These are phyloP conservation scores for Tetrapisispora taiwanensis DNA, from an alignment of 805 yeast species.

Conservation along the genomic window DNA sequence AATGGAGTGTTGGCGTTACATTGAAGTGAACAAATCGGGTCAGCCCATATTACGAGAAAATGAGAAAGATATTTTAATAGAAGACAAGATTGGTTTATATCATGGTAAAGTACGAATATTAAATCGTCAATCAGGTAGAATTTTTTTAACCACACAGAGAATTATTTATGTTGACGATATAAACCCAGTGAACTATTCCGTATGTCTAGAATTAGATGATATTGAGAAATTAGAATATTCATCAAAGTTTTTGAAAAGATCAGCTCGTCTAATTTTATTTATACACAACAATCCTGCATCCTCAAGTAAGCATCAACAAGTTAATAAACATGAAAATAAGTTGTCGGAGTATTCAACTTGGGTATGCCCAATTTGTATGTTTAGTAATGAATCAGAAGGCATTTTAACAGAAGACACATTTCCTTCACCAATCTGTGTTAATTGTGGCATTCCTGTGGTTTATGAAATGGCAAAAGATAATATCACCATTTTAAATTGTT, in stretches of 20 bases:
- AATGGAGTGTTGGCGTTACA: slow-evolving; percentile 30
- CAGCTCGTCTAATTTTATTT: slow-evolving; percentile 59
- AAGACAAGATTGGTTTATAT: slow-evolving; percentile 59
- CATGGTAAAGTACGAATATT: slow-evolving; percentile 60
- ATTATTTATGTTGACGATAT: slow-evolving; percentile 60
- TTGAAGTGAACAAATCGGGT: slow-evolving; percentile 31
- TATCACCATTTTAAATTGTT: slow-evolving; percentile 9
- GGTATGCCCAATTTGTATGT: slow-evolving; percentile 78
- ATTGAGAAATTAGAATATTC: slow-evolving; percentile 34
- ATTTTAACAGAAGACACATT: slow-evolving; percentile 7
- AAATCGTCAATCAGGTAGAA: slow-evolving; percentile 61
- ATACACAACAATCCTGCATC: slow-evolving; percentile 15
- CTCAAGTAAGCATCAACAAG: not conserved
- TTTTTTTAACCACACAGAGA: slow-evolving; percentile 66
- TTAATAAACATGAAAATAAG: too few relatives aligned
- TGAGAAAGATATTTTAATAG: slow-evolving; percentile 46
- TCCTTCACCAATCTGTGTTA: slow-evolving; percentile 39
- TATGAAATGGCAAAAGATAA: slow-evolving; percentile 29
- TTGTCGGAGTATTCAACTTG: slow-evolving; percentile 31
- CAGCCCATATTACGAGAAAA: slow-evolving; percentile 32
- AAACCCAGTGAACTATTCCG: slow-evolving; percentile 33
- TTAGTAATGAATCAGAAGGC: slow-evolving; percentile 27
- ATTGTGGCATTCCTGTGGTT: slow-evolving; percentile 51
- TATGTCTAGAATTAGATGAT: slow-evolving; percentile 38
- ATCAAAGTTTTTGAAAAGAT: slow-evolving; percentile 58